Base-by-base conservation (phyloP, 306 rosid species). In the Purshia tridentata region DNA sequence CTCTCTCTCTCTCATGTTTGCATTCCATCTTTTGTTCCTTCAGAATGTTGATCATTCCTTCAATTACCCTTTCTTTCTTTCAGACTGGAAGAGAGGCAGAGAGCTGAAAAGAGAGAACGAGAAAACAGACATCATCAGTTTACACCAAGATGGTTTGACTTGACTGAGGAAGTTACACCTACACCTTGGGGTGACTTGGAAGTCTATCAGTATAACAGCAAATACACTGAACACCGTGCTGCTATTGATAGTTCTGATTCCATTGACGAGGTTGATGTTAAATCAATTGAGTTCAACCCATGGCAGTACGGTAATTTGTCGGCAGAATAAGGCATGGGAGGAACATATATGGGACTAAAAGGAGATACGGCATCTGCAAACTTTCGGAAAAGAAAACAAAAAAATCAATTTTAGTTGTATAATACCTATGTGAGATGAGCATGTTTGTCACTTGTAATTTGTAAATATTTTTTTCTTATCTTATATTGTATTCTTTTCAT, bases 151-250 rank as follows among this genome's bases (percentile, higher is more conserved):
- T 93, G 97, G 98, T 93, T 91, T 81, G 93, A 93, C 74, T 71
- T 86, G 70, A 91, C 93, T 40, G 89, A 86, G 47, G 97, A 93
- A 72, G 86, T 87, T 72, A 68, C 89, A 45, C 4, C 93, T 70
- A 93, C 98, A 72, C 98, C 98, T 51, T 93, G 97, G 98, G 98
- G 96, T 47, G 96, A 93, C 68, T 80, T 91, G 86, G 97, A 93
- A 87, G 80, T 93, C 65, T 93, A 91, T 80, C 88, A 74, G 69
- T 93, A 84, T 56, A 93, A 91, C 50, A 89, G 90, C 68, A 86
- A 82, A 80, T 93, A 93, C 72, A 18, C 84, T 4, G 81, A 89
- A 61, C 86, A 88, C 75, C 90, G 81, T 29, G 87, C 89, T 70
- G 78, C 83, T 22, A 39, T 76, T 2, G 92, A 88, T 72, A 72